phyloP scores from a whole-genome alignment of 495 filamentous ascomycete species.

The Penicillium arizonense region DNA sequence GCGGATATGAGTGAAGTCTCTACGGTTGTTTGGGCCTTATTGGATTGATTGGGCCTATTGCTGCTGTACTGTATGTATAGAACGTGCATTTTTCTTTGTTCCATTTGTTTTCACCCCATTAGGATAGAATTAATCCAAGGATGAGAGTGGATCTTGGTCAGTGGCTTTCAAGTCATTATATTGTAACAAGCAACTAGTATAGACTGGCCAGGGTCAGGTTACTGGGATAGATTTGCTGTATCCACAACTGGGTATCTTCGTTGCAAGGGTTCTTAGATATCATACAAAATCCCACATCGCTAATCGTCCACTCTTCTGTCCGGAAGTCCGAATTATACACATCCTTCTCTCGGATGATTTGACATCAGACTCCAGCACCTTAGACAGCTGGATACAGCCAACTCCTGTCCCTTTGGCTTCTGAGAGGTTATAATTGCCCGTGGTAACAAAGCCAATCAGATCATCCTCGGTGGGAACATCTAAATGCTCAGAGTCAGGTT shows the following conservation, averaged over 20 bases:
- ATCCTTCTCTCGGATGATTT: conserved; percentile 44
- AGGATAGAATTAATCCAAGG: conserved; percentile 19
- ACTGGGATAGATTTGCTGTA: background rate
- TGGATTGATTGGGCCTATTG: conserved; percentile 9
- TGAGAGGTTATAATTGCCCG: conserved; percentile 77
- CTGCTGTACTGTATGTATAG: conserved; percentile 36
- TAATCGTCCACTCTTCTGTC: conserved; percentile 72
- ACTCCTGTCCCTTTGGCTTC: conserved; percentile 76
- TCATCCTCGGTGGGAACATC: conserved; percentile 70
- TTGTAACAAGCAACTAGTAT: no score
- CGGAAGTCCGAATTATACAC: conserved; percentile 80
- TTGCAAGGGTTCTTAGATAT: conserved; percentile 12
- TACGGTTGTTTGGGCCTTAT: conserved; percentile 6
- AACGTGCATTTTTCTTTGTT: conserved; percentile 21
- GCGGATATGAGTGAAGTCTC: conserved; percentile 12
- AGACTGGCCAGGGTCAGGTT: background rate
- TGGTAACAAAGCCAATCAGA: conserved; percentile 89
- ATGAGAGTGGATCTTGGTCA: conserved; percentile 1
- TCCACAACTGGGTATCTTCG: background rate
- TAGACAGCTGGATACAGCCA: conserved; percentile 64
- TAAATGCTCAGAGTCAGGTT: conserved; percentile 54
- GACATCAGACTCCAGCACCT: conserved; percentile 38
- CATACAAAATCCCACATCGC: conserved; percentile 75
- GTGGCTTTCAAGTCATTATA: background rate
- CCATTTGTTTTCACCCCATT: conserved; percentile 14